Percentiles rank a stretch among this genome's conserved stretches.
phyloP scores from a whole-genome alignment of 2,329 filamentous ascomycete species.

The Hortaea werneckii region DNA sequence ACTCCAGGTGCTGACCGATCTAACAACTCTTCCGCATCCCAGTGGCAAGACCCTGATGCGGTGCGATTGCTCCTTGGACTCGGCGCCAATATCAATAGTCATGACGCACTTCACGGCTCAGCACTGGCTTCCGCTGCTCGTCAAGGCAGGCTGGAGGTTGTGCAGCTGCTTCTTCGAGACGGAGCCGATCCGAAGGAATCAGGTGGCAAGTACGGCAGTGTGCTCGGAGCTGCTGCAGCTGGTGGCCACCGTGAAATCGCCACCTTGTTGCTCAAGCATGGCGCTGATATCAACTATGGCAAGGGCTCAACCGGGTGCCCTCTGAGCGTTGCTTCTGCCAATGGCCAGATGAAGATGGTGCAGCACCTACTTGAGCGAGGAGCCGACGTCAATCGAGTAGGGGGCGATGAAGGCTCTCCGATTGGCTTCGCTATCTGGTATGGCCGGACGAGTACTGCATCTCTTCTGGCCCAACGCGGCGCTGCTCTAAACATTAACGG shows the following conservation, averaged over 20 bases:
- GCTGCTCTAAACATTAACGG: conserved; percentile 12
- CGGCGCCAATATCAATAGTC: conserved; percentile 17
- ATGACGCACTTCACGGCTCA: conserved; percentile 6
- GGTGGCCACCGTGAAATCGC: conserved; percentile 11
- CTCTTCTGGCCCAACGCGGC: conserved; percentile 8
- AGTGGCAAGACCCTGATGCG: conserved; percentile 1
- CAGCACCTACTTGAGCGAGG: conserved; percentile 16
- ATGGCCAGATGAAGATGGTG: conserved; percentile 15
- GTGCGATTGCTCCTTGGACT: conserved; percentile 7
- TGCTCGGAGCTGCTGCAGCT: conserved; percentile 13
- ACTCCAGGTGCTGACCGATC: conserved; percentile 1
- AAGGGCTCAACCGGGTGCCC: conserved; percentile 13
- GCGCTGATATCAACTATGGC: conserved; percentile 12
- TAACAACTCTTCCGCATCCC: conserved; percentile 2
- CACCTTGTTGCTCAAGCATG: conserved; percentile 16
- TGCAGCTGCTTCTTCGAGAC: conserved; percentile 16
- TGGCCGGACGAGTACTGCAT: conserved; percentile 6
- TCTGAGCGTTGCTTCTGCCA: conserved; percentile 16
- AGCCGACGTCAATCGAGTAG: conserved; percentile 14
- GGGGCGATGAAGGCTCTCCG: conserved; percentile 16
- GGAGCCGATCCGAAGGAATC: conserved; percentile 15
- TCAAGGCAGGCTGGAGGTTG: conserved; percentile 10
- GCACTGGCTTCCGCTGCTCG: conserved; percentile 7
- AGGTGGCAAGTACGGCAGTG: conserved; percentile 11
- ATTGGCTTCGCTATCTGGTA: conserved; percentile 10